phyloP scores from a whole-genome alignment of 345 rosid species.

The Alliaria petiolata region DNA sequence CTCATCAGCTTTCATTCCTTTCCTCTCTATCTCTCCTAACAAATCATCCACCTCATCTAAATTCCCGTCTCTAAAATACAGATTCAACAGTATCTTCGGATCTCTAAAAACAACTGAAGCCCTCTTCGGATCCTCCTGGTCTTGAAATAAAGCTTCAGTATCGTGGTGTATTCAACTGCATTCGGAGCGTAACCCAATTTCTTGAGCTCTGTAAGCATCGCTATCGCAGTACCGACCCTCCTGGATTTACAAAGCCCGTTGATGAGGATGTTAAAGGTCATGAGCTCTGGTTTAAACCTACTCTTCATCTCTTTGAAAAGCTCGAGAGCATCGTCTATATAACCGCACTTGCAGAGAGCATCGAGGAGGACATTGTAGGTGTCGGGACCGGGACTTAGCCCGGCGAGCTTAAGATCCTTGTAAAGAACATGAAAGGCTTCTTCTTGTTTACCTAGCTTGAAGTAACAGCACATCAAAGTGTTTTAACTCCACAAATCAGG shows the following conservation, averaged over 20 bases:
- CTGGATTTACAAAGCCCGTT: constrained; percentile 64
- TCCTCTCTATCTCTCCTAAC: constrained; percentile 49
- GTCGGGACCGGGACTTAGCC: constrained; percentile 36
- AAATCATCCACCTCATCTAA: constrained; percentile 47
- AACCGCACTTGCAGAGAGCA: constrained; percentile 76
- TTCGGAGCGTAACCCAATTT: constrained; percentile 51
- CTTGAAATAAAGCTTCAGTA: constrained; percentile 58
- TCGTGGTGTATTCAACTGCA: constrained; percentile 61
- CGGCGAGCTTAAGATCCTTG: constrained; percentile 34
- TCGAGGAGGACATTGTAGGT: constrained; percentile 67
- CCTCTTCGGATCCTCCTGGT: constrained; percentile 50
- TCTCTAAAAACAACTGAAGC: constrained; percentile 45
- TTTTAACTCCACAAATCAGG: constrained; percentile 84
- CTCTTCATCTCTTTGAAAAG: constrained; percentile 54
- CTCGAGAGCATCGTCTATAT: constrained; percentile 43
- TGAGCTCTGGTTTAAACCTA: constrained; percentile 41
- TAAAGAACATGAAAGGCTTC: constrained; percentile 52
- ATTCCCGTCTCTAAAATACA: constrained; percentile 53
- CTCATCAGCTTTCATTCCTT: constrained; percentile 56
- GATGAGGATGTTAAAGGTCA: constrained; percentile 68
- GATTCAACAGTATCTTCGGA: constrained; percentile 52
- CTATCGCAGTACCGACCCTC: constrained; percentile 45
- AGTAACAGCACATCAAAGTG: constrained; percentile 68
- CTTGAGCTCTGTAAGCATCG: constrained; percentile 50
- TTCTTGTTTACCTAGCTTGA: constrained; percentile 54